phyloP scores from a whole-genome alignment of 2,329 filamentous ascomycete genomes.

The Xylariaceae sp. region DNA sequence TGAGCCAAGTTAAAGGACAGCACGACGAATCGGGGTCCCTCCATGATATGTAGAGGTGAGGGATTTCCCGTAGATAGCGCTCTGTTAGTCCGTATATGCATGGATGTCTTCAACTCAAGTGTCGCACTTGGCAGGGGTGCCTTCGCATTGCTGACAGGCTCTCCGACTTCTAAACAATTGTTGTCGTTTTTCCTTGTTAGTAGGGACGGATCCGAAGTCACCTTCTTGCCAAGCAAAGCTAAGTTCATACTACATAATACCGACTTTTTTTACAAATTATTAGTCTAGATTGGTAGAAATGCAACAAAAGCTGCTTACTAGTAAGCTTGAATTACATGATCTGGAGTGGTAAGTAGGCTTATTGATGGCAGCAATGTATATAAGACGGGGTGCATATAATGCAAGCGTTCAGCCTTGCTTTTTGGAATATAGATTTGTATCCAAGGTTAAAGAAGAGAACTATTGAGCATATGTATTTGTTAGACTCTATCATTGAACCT shows the following conservation, averaged over 20 bases:
- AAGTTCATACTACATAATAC: constrained; percentile 10
- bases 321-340: too few relatives aligned
- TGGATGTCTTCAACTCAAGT: constrained; percentile 12
- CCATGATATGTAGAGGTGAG: constrained; percentile 21
- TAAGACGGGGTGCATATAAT: too few relatives aligned
- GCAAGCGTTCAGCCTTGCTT: too few relatives aligned
- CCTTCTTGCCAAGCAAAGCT: constrained; percentile 11
- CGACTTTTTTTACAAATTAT: neutral
- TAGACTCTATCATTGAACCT: too few relatives aligned
- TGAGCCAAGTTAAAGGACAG: neutral
- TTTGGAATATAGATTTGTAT: too few relatives aligned
- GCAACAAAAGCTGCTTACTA: neutral
- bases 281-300: neutral
- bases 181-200: constrained; percentile 5
- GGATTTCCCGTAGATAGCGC: constrained; percentile 20
- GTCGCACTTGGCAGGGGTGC: constrained; percentile 24
- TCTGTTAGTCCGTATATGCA: constrained; percentile 15
- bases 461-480: too few relatives aligned
- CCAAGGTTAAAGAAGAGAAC: too few relatives aligned
- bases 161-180: neutral
- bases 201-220: constrained; percentile 7
- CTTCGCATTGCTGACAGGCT: constrained; percentile 9
- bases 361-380: too few relatives aligned
- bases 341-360: too few relatives aligned
- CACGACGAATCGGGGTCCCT: constrained; percentile 19